Base-by-base conservation (phyloP, 805 yeast genomes). In the Lipomyces orientalis region DNA sequence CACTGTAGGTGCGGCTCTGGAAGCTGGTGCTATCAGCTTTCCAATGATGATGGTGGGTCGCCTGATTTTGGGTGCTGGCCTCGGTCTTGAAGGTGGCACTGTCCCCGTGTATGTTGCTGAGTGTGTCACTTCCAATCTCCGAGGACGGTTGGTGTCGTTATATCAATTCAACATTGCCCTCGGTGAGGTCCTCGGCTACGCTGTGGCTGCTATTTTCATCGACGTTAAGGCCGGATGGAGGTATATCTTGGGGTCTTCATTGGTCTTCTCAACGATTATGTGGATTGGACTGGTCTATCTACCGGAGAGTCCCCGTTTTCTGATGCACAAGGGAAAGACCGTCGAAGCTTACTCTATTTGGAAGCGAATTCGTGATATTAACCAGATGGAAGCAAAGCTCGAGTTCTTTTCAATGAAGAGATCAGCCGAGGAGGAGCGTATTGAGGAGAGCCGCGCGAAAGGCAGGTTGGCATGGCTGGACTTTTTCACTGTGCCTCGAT, bases 71-170 rank as follows among this genome's bases (percentile, higher is more conserved):
- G 91, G 91, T 67, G 76, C 86, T 51, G 90, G 90, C 73, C 84
- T 87, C 64, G 91, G 91, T 68, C 81, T 87, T 58, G 90, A 87
- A 76, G 88, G 89, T 75, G 89, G 88, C 58, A 83, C 86, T 73
- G 88, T 87, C 70, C 87, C 88, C 73, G 83, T 86, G 64, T 87
- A 87, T 74, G 85, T 87, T 62, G 82, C 88, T 33, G 90, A 88
- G 74, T 83, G 85, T 64, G 86, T 85, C 35, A 89, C 89, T 9
- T 82, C 88, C 0, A 75, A 75, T n/a, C 81, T 84, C 34, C 81
- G 90, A 71, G 90, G 90, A 72, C 83, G 82, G 67, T 76, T 87
- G 59, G 90, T 87, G 29, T 86, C 90, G 1, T 74, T 87, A 76
- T 87, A 86, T 75, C 91, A 87, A 76, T 84, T 87, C 76, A 85